Percentiles rank a stretch among this genome's conserved stretches.
Evolutionary conservation across 2,329 filamentous ascomycete genomes (phyloP).

Genomic region (Xylaria sp.): DNA sequence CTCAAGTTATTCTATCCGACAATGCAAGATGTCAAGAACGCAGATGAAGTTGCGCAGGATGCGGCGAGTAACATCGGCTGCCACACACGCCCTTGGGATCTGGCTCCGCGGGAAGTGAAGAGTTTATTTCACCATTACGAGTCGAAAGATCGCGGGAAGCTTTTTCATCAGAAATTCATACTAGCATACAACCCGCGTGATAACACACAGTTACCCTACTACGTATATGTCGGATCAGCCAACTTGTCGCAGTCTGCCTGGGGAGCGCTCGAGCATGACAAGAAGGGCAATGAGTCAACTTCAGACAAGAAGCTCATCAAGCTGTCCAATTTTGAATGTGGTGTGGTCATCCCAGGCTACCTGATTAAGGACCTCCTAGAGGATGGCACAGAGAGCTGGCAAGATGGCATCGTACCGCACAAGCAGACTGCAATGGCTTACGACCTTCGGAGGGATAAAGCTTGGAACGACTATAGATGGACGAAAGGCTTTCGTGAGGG

Average conservation of each 20-base stretch:
- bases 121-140: slow-evolving; percentile 43
- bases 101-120: slow-evolving; percentile 37
- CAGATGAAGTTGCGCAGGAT: slow-evolving; percentile 32
- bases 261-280: slow-evolving; percentile 42
- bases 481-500: slow-evolving; percentile 26
- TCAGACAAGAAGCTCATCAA: slow-evolving; percentile 42
- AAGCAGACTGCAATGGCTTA: slow-evolving; percentile 36
- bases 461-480: slow-evolving; percentile 43
- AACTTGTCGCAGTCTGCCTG: slow-evolving; percentile 44
- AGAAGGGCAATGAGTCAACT: slow-evolving; percentile 39
- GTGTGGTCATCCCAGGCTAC: slow-evolving; percentile 42
- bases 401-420: slow-evolving; percentile 42
- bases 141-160: slow-evolving; percentile 43
- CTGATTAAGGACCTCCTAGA: slow-evolving; percentile 40
- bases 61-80: slow-evolving; percentile 44
- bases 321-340: slow-evolving; percentile 44
- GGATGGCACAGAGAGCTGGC: slow-evolving; percentile 39
- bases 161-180: slow-evolving; percentile 46
- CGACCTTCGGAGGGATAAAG: slow-evolving; percentile 35
- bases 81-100: slow-evolving; percentile 41
- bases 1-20: slow-evolving; percentile 45
- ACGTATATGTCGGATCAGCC: slow-evolving; percentile 45
- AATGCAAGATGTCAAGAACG: slow-evolving; percentile 36
- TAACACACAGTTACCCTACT: slow-evolving; percentile 34
- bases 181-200: slow-evolving; percentile 38